Base-by-base conservation (phyloP, 805 yeast genomes). In the Brettanomyces nanus region DNA sequence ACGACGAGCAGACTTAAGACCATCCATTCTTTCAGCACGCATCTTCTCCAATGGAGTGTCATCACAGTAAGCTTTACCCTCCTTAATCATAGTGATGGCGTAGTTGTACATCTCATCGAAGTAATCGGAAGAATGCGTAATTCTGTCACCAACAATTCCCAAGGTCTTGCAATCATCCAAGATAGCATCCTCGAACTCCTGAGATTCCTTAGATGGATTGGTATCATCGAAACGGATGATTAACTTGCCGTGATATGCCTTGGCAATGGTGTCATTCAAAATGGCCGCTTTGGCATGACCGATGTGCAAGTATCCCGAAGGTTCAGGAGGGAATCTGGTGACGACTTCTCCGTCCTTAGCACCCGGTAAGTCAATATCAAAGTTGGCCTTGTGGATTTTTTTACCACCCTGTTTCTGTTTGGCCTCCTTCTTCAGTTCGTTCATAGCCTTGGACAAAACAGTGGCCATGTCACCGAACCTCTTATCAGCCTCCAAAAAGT, bases 271-370 rank as follows among this genome's bases (percentile, higher is more conserved):
- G 65, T 92, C 92, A 69, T 92, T 92, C 59, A 92, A 74, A 42
- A 92, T 72, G 39, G 99, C 99, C 45, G 98, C 98, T 66, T 92
- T 92, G 44, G 95, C 98, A 60, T 92, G 99, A 51, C 99, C 99
- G 65, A 92, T 92, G 66, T 92, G 99, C 65, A 92, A 74, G 65
- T 89, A 92, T 67, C 99, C 99, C 66, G 95, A 85, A 43, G 99
- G 99, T 69, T 92, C 99, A 47, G 99, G 99, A 37, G 95, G 98
- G 78, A 92, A 92, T 68, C 99, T 83, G 38, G 98, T 94, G 38
- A 94, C 97, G 41, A 92, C 99, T 64, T 89, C 69, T 47, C 99
- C 99, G 41, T 82, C 78, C 54, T 74, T 78, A 42, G 99, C 99
- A 59, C 79, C 94, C 42, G 83, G 84, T 48, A 92, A 75, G 54